Percentiles rank a stretch among this genome's conserved stretches.
Evolutionary conservation across 2,329 filamentous ascomycete genomes (phyloP).

Genomic region (Cadophora malorum): DNA sequence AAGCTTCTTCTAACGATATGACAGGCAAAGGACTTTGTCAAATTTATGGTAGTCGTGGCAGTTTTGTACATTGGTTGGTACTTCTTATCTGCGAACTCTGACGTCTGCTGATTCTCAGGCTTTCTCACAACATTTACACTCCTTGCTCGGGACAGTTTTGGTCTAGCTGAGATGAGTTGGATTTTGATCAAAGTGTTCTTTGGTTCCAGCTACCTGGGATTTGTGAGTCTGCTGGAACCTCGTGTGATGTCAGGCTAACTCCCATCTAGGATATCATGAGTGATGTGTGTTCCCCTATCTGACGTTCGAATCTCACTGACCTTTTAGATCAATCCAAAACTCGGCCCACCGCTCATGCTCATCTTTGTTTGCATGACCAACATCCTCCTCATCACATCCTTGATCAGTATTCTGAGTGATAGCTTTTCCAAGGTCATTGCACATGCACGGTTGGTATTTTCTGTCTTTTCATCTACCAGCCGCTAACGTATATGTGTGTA

Average conservation of each 20-base stretch:
- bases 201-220: slow-evolving; percentile 76
- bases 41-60: slow-evolving; percentile 79
- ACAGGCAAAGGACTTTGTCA: slow-evolving; percentile 83
- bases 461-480: no score
- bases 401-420: slow-evolving; percentile 81
- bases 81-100: no score
- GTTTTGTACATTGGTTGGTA: slow-evolving; percentile 76
- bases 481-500: slow-evolving; percentile 33
- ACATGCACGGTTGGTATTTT: slow-evolving; percentile 51
- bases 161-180: slow-evolving; percentile 72
- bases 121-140: slow-evolving; percentile 88
- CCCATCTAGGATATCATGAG: slow-evolving; percentile 60
- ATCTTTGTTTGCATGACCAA: slow-evolving; percentile 80
- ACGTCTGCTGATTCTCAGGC: slow-evolving; percentile 50
- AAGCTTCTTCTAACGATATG: neutral
- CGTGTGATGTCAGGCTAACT: neutral
- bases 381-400: slow-evolving; percentile 78
- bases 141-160: slow-evolving; percentile 73
- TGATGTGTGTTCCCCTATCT: slow-evolving; percentile 51
- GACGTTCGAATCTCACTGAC: slow-evolving; percentile 44
- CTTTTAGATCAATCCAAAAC: slow-evolving; percentile 37
- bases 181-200: slow-evolving; percentile 83
- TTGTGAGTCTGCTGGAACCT: slow-evolving; percentile 53
- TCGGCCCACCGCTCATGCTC: slow-evolving; percentile 47
- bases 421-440: slow-evolving; percentile 66